phyloP scores from a whole-genome alignment of 148 eudicot species.

The Nepenthes mirabilis region DNA sequence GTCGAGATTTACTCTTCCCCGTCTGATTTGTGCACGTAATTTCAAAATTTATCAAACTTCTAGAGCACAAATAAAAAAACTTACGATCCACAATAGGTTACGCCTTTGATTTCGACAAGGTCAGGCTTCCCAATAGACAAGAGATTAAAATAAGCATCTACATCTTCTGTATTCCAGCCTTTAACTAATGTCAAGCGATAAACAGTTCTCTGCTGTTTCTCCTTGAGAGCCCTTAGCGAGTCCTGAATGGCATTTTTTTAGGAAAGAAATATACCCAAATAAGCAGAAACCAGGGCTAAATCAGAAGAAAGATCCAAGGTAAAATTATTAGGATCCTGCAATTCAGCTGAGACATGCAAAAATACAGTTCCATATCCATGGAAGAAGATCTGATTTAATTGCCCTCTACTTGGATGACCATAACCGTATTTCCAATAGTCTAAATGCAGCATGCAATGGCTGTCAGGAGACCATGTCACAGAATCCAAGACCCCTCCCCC shows the following conservation, averaged over 20 bases:
- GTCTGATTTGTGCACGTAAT: not conserved
- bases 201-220: conserved; percentile 92
- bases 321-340: too few relatives aligned
- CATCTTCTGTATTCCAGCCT: conserved; percentile 95
- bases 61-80: conserved; percentile 13
- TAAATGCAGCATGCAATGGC: too few relatives aligned
- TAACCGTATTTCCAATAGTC: too few relatives aligned
- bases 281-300: too few relatives aligned
- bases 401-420: too few relatives aligned
- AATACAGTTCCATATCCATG: too few relatives aligned
- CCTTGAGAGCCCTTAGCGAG: conserved; percentile 67
- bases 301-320: too few relatives aligned
- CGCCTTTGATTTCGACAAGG: conserved; percentile 95
- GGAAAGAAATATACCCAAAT: too few relatives aligned
- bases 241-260: conserved; percentile 31
- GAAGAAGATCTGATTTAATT: too few relatives aligned
- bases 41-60: not conserved
- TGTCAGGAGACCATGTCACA: too few relatives aligned
- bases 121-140: conserved; percentile 73
- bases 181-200: conserved; percentile 91
- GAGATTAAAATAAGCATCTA: conserved; percentile 82
- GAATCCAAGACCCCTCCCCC: too few relatives aligned
- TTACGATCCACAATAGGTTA: conserved; percentile 97
- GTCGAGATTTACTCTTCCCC: conserved; percentile 1
- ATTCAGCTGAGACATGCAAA: too few relatives aligned